These are phyloP conservation scores for Sanguinoderma infundibulare DNA, from an alignment of 1,284 basidiomycete species.

Conservation along the genomic window DNA sequence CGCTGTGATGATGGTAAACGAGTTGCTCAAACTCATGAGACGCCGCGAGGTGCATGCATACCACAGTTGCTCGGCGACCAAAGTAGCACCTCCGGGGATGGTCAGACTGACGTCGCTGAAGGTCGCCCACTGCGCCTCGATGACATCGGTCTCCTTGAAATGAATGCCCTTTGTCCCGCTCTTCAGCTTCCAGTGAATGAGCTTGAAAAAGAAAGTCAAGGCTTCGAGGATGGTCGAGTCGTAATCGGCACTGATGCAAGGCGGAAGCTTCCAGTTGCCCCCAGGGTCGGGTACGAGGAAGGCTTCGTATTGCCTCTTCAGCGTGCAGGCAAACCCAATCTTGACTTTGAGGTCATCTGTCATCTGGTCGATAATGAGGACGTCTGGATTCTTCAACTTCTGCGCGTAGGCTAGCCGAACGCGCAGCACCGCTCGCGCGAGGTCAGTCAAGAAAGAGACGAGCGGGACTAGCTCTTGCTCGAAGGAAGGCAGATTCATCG, in stretches of 20 bases:
- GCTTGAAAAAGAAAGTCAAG: constrained; percentile 89
- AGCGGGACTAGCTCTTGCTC: constrained; percentile 92
- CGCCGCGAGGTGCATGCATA: constrained; percentile 39
- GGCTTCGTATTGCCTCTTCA: constrained; percentile 93
- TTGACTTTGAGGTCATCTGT: constrained; percentile 93
- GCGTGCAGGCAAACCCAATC: constrained; percentile 91
- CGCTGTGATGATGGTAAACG: constrained; percentile 46
- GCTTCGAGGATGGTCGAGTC: constrained; percentile 90
- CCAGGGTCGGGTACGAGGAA: constrained; percentile 87
- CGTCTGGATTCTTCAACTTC: constrained; percentile 87
- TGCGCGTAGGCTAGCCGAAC: constrained; percentile 91
- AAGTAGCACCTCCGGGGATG: constrained; percentile 85
- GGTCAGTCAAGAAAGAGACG: constrained; percentile 93
- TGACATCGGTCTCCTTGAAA: constrained; percentile 97
- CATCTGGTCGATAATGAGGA: constrained; percentile 95
- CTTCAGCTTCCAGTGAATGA: constrained; percentile 96
- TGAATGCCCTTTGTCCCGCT: constrained; percentile 91
- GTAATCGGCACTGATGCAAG: constrained; percentile 89
- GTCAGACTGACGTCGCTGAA: constrained; percentile 93
- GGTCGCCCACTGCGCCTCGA: constrained; percentile 97
- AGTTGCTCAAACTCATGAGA: constrained; percentile 2
- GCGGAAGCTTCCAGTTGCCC: constrained; percentile 88
- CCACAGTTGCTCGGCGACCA: constrained; percentile 97
- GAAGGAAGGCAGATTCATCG: constrained; percentile 93
- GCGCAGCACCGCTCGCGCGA: constrained; percentile 91